Percentiles rank a stretch among this genome's conserved stretches.
phyloP scores from a whole-genome alignment of 1,139 yeast genomes.

The Magnusiomyces suaveolens region DNA sequence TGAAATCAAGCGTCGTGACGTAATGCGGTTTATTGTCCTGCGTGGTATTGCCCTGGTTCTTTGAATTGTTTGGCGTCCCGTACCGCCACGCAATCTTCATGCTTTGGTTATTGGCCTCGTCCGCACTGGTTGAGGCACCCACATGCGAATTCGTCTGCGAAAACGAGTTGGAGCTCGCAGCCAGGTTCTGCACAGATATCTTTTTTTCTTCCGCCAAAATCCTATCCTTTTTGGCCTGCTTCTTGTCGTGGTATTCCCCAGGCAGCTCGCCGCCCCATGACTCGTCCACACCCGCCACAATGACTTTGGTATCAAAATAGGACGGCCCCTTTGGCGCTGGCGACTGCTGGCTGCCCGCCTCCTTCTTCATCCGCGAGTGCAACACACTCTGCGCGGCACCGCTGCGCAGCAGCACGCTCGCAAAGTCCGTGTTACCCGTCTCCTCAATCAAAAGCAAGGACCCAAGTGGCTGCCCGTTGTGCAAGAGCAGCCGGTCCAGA shows the following conservation, averaged over 20 bases:
- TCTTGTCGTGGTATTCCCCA: constrained; percentile 64
- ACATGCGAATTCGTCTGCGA: constrained; percentile 13
- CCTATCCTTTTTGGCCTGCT: constrained; percentile 55
- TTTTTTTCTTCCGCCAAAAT: constrained; percentile 52
- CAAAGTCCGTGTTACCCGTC: constrained; percentile 81
- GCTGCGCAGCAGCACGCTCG: constrained; percentile 58
- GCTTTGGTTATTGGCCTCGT: constrained; percentile 37
- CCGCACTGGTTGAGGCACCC: constrained; percentile 7
- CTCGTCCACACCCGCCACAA: constrained; percentile 54
- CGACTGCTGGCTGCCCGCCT: constrained; percentile 18
- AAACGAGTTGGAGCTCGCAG: constrained; percentile 25
- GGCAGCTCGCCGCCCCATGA: constrained; percentile 70
- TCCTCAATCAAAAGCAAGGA: constrained; percentile 65
- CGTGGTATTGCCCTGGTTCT: not conserved
- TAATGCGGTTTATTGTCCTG: constrained; percentile 10
- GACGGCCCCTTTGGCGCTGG: constrained; percentile 16
- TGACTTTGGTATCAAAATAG: constrained; percentile 31
- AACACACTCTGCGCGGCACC: constrained; percentile 74
- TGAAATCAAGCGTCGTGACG: constrained; percentile 43
- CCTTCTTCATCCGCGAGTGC: constrained; percentile 42
- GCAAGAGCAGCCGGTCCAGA: constrained; percentile 64
- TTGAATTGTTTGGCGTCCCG: constrained; percentile 19
- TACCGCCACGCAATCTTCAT: constrained; percentile 50
- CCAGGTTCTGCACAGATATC: constrained; percentile 57
- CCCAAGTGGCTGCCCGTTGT: constrained; percentile 82